Evolutionary conservation across 371 early-diverging fungal species (phyloP).

Genomic region (Mycotypha africana): DNA sequence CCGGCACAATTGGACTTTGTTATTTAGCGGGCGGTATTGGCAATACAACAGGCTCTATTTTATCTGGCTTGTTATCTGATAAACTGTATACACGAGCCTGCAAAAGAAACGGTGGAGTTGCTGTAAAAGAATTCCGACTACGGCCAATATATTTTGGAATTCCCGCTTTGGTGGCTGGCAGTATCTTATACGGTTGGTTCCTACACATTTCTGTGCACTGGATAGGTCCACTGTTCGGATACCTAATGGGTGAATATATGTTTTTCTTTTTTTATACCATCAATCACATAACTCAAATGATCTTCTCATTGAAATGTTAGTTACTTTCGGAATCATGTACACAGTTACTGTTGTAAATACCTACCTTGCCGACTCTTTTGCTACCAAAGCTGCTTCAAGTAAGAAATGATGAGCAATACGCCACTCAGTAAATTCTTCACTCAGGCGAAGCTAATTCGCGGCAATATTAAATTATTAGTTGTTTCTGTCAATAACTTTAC

Average conservation of each 20-base stretch:
- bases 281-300: not conserved
- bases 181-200: slow-evolving; percentile 36
- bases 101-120: slow-evolving; percentile 12
- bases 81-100: slow-evolving; percentile 14
- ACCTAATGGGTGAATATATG: slow-evolving; percentile 8
- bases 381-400: slow-evolving; percentile 33
- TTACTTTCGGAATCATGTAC: slow-evolving; percentile 30
- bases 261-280: not conserved
- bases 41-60: slow-evolving; percentile 33
- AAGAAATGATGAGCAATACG: too few species aligned
- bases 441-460: too few species aligned
- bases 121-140: slow-evolving; percentile 17
- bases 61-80: slow-evolving; percentile 35
- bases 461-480: too few species aligned
- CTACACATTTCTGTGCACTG: slow-evolving; percentile 17
- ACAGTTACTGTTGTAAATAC: slow-evolving; percentile 26
- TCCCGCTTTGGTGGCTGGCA: slow-evolving; percentile 19
- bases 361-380: slow-evolving; percentile 25
- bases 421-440: too few species aligned
- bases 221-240: slow-evolving; percentile 25
- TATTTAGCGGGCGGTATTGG: slow-evolving; percentile 50
- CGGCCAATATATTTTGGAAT: slow-evolving; percentile 20
- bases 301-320: too few species aligned
- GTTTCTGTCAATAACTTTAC: not conserved
- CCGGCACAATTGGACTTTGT: slow-evolving; percentile 42